Evolutionary conservation across 2,329 filamentous ascomycete genomes (phyloP).

Genomic region (Colletotrichum trifolii): DNA sequence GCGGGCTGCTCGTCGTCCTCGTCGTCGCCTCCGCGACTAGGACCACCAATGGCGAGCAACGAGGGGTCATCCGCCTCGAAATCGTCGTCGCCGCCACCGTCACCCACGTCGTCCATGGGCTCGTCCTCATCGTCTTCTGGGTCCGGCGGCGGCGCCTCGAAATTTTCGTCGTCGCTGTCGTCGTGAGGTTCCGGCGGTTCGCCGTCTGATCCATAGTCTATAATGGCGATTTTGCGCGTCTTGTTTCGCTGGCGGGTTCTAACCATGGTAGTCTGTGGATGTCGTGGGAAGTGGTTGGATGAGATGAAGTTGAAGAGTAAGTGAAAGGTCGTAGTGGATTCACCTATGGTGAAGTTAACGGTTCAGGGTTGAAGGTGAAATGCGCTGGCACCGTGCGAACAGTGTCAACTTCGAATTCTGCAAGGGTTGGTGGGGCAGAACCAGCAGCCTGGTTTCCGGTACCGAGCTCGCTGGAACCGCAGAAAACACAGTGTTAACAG

Average conservation of each 20-base stretch:
- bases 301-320: no score
- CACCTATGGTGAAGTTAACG: no score
- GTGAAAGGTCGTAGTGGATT: no score
- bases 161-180: slow-evolving; percentile 40
- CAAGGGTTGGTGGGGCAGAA: no score
- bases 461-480: no score
- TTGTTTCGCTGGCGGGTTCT: slow-evolving; percentile 29
- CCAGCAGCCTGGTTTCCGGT: no score
- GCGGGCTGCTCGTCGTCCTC: slow-evolving; percentile 45
- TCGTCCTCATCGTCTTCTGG: slow-evolving; percentile 46
- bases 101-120: slow-evolving; percentile 40
- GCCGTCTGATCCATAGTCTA: slow-evolving; percentile 31
- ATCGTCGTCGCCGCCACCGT: slow-evolving; percentile 46
- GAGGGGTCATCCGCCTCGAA: slow-evolving; percentile 45
- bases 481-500: no score
- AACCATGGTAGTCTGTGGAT: slow-evolving; percentile 9
- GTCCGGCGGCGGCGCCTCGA: slow-evolving; percentile 36
- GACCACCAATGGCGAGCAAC: slow-evolving; percentile 39
- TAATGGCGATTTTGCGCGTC: slow-evolving; percentile 19
- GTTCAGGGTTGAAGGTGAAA: no score
- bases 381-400: no score
- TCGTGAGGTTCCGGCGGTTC: slow-evolving; percentile 27
- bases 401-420: no score
- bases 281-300: no score
- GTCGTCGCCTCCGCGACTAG: slow-evolving; percentile 40